phyloP scores from a whole-genome alignment of 306 rosid genomes.

The Hippophae rhamnoides region DNA sequence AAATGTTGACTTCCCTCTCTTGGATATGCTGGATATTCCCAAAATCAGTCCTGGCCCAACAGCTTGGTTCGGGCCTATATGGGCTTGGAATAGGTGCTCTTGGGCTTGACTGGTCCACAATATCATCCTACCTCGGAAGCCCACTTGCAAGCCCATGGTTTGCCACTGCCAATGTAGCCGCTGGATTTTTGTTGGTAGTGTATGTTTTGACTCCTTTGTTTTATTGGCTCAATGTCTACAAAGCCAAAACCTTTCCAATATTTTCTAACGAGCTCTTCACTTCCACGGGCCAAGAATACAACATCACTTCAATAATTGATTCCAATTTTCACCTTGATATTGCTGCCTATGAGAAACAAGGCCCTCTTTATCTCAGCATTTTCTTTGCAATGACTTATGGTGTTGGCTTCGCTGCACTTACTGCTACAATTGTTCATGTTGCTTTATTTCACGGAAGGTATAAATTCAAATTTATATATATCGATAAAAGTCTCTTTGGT shows the following conservation, averaged over 20 bases:
- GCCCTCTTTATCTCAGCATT: slow-evolving; percentile 47
- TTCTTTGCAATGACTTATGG: slow-evolving; percentile 75
- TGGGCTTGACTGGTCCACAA: slow-evolving; percentile 85
- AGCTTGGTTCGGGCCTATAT: slow-evolving; percentile 66
- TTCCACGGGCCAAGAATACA: slow-evolving; percentile 36
- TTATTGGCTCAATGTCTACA: slow-evolving; percentile 64
- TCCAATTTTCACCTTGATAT: slow-evolving; percentile 54
- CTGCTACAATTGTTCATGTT: slow-evolving; percentile 74
- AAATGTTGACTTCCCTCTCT: slow-evolving; percentile 69
- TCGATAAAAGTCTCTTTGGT: neutral
- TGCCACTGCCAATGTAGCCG: slow-evolving; percentile 89
- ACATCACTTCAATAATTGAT: slow-evolving; percentile 59
- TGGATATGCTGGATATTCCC: slow-evolving; percentile 93
- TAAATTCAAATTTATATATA: neutral
- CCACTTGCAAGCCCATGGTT: slow-evolving; percentile 97
- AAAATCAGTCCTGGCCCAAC: slow-evolving; percentile 54
- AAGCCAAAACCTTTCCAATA: slow-evolving; percentile 66
- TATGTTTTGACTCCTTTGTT: slow-evolving; percentile 54
- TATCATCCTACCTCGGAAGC: slow-evolving; percentile 84
- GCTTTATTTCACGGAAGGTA: slow-evolving; percentile 89
- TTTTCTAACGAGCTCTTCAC: slow-evolving; percentile 52
- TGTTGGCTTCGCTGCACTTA: slow-evolving; percentile 78
- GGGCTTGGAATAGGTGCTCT: slow-evolving; percentile 65
- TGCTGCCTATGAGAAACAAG: slow-evolving; percentile 49
- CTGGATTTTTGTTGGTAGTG: slow-evolving; percentile 55